Conservation (phyloP, 1,284 basidiomycete genomes). For the Malassezia obtusa region DNA sequence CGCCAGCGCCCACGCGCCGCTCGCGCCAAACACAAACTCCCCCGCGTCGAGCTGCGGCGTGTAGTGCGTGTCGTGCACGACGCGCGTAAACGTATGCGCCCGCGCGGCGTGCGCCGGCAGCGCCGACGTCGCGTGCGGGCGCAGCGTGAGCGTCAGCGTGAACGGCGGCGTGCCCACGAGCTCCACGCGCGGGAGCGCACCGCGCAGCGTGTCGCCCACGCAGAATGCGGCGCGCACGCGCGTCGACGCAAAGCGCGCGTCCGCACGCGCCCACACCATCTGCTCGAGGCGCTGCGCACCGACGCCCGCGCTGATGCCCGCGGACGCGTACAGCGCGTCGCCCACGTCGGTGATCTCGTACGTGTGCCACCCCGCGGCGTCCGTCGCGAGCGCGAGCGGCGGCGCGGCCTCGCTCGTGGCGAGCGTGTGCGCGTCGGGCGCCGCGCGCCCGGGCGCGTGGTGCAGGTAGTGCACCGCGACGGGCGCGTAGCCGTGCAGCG, state of each 20-base stretch:
- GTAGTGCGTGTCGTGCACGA: not conserved
- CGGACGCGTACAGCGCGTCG: conserved; percentile 60
- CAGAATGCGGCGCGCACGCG: conserved; percentile 55
- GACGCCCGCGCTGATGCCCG: conserved; percentile 55
- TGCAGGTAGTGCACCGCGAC: conserved; percentile 30
- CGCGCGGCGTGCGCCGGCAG: not conserved
- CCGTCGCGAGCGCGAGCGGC: conserved; percentile 72
- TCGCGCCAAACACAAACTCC: conserved; percentile 67
- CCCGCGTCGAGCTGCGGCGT: conserved; percentile 50
- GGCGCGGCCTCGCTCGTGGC: conserved; percentile 74
- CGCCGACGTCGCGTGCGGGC: conserved; percentile 38
- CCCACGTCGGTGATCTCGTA: conserved; percentile 81
- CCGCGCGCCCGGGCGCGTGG: conserved; percentile 15
- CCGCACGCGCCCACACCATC: conserved; percentile 31
- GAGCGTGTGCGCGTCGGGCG: conserved; percentile 52
- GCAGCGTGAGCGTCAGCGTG: conserved; percentile 63
- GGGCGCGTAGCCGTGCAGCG: conserved; percentile 58
- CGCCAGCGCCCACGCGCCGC: conserved; percentile 57
- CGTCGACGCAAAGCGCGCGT: conserved; percentile 18
- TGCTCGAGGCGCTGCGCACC: conserved; percentile 31
- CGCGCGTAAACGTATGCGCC: not conserved
- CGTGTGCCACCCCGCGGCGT: conserved; percentile 66
- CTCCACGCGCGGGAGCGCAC: conserved; percentile 50
- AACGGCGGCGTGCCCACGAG: conserved; percentile 73
- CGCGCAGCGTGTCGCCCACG: conserved; percentile 32